Evolutionary conservation across 1,284 basidiomycete genomes (phyloP), one percentile per base, ranked within the genome.

Genomic region (Moniliella sp.): DNA sequence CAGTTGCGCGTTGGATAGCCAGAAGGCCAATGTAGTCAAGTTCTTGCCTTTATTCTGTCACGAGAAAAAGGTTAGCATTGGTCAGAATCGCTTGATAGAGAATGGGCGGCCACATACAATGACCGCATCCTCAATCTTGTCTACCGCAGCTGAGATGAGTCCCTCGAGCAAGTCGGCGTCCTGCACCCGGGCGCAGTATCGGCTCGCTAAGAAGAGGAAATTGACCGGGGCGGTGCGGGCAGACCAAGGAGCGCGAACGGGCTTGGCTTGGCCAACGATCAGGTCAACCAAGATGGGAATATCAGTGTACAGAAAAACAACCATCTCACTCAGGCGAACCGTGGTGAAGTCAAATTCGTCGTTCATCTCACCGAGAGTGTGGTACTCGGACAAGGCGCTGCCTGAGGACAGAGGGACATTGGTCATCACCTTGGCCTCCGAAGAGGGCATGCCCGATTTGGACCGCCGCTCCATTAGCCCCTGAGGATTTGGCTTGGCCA

Each of bases 1-100:
- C 10, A 82, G 62, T 4, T 79, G 81, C 15, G 74, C 71, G 61
- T 97, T 97, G 63, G 81, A 81, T 25, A 91, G 65, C 88, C 91
- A 97, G 61, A 93, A 94, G 14, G 83, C 71, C 14, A 88, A 70
- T 47, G 72, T 74, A 2, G 79, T 74, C 31, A 93, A 65, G 51
- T 93, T 79, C n/a, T n/a, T n/a, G n/a, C 43, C 88, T 82, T 7
- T 48, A 38, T 15, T 50, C 36, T 3, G 43, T 36, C 28, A 30
- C 18, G 29, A 12, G 16, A 43, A 43, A 15, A 35, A 40, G 9
- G 18, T 27, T 4, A 11, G 4, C 16, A 7, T 18, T 35, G 27
- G 30, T 31, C 37, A 29, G 3, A 37, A 29, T 13, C 37, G 32
- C 19, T 37, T 32, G 14, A 26, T 11, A 14, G 32, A 26, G 19